Conservation (phyloP, 2,329 filamentous ascomycete species). For the Fonsecaea multimorphosa region DNA sequence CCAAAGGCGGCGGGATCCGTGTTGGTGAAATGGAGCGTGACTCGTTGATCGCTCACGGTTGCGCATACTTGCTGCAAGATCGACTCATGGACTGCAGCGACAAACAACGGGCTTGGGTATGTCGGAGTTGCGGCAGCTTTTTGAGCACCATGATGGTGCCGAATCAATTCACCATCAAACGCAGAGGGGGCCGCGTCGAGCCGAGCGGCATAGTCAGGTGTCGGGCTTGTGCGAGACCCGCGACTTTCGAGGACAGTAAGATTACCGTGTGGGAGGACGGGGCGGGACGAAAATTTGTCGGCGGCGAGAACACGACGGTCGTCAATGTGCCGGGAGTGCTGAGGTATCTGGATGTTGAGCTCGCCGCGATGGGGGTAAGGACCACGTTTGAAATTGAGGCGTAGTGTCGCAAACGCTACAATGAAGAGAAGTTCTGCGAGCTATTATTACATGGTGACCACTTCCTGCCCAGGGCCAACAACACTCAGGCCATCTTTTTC, state of each 20-base stretch:
- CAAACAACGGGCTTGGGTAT: slow-evolving; percentile 87
- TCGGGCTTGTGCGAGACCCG: slow-evolving; percentile 74
- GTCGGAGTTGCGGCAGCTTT: slow-evolving; percentile 87
- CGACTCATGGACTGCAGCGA: slow-evolving; percentile 97
- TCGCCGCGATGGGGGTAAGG: slow-evolving; percentile 94
- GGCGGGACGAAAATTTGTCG: slow-evolving; percentile 79
- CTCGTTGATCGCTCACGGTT: slow-evolving; percentile 90
- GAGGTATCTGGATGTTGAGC: slow-evolving; percentile 90
- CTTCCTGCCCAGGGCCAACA: slow-evolving; percentile 4
- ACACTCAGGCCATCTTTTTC: neutral
- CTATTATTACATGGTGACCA: slow-evolving; percentile 31
- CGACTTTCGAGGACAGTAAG: slow-evolving; percentile 68
- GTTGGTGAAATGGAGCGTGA: slow-evolving; percentile 99
- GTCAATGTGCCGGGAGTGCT: slow-evolving; percentile 92
- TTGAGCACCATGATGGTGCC: slow-evolving; percentile 73
- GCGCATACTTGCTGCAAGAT: slow-evolving; percentile 92
- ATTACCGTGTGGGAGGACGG: slow-evolving; percentile 87
- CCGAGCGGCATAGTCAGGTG: slow-evolving; percentile 71
- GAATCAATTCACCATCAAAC: slow-evolving; percentile 36
- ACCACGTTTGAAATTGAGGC: slow-evolving; percentile 83
- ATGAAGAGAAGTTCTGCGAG: neutral
- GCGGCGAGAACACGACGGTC: slow-evolving; percentile 87
- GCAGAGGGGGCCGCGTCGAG: slow-evolving; percentile 50
- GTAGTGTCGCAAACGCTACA: neutral
- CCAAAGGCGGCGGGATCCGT: slow-evolving; percentile 96